phyloP scores from a whole-genome alignment of 306 rosid genomes.

The Dalbergia cultrata region DNA sequence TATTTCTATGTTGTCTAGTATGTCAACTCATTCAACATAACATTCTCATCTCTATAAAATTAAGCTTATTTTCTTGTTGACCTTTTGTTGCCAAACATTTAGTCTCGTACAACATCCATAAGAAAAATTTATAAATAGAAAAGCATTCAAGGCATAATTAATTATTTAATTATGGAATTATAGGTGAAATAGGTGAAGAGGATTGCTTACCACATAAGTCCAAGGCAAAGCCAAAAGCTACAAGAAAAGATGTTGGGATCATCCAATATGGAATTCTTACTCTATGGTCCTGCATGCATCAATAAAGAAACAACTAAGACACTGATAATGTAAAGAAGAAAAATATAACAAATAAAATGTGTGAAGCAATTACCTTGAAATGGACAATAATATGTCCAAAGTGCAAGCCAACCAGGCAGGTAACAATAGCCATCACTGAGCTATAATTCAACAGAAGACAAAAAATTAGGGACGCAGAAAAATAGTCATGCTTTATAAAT shows the following conservation, averaged over 20 bases:
- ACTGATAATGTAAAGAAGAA: background rate
- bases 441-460: conserved; percentile 52
- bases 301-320: conserved; percentile 11
- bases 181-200: background rate
- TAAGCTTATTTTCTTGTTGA: background rate
- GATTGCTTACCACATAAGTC: conserved; percentile 66
- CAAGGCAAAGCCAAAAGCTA: conserved; percentile 68
- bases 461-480: conserved; percentile 34
- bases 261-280: conserved; percentile 81
- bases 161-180: background rate
- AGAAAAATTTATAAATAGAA: background rate
- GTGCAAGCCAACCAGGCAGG: conserved; percentile 95
- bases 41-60: no score
- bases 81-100: background rate
- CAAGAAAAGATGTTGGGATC: conserved; percentile 71
- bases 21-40: no score
- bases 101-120: background rate
- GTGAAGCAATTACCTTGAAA: conserved; percentile 63
- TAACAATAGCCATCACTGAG: conserved; percentile 90
- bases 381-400: conserved; percentile 91
- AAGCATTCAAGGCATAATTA: background rate
- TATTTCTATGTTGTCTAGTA: no score
- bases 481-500: background rate
- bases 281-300: conserved; percentile 74
- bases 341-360: background rate